Percentiles rank a stretch among this genome's conserved stretches.
Conservation (phyloP, 2,329 filamentous ascomycete species). For the Hypoxylon sp. region DNA sequence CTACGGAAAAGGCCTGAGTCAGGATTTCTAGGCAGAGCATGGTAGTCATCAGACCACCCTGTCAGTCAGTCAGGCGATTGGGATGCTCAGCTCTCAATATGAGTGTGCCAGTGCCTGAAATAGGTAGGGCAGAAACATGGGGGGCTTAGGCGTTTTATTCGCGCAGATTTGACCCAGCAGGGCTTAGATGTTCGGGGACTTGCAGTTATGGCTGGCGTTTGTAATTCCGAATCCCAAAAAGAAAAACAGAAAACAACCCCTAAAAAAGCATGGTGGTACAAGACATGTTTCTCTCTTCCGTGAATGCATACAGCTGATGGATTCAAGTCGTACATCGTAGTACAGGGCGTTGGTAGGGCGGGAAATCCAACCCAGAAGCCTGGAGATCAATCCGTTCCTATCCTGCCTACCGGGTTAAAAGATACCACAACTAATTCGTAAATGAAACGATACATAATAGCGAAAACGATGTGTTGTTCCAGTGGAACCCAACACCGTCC, state of each 20-base stretch:
- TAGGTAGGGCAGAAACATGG: conserved; percentile 20
- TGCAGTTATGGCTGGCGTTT: too few relatives aligned
- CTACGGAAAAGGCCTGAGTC: background rate
- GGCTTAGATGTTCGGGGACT: conserved; percentile 19
- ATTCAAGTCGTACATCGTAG: conserved; percentile 21
- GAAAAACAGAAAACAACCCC: conserved; percentile 3
- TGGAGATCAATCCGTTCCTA: background rate
- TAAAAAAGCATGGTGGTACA: conserved; percentile 11
- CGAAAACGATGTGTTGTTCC: conserved; percentile 28
- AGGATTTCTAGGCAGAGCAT: conserved; percentile 16
- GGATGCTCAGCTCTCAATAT: conserved; percentile 18
- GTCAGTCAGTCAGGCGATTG: conserved; percentile 22
- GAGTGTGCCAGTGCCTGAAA: too few relatives aligned
- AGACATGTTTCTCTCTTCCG: background rate
- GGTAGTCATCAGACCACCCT: conserved; percentile 30
- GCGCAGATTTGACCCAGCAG: conserved; percentile 24
- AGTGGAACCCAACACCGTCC: conserved; percentile 1
- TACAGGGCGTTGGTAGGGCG: too few relatives aligned
- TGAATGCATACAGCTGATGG: conserved; percentile 8
- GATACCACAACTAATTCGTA: too few relatives aligned
- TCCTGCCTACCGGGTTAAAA: conserved; percentile 3
- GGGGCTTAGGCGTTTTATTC: conserved; percentile 22
- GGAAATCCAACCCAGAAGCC: conserved; percentile 5
- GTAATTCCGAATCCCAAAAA: conserved; percentile 1
- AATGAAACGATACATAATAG: background rate